Evolutionary conservation across 2,329 filamentous ascomycete genomes (phyloP), one percentile per base, ranked within the genome.

Genomic region (Microcyclospora pomicola): DNA sequence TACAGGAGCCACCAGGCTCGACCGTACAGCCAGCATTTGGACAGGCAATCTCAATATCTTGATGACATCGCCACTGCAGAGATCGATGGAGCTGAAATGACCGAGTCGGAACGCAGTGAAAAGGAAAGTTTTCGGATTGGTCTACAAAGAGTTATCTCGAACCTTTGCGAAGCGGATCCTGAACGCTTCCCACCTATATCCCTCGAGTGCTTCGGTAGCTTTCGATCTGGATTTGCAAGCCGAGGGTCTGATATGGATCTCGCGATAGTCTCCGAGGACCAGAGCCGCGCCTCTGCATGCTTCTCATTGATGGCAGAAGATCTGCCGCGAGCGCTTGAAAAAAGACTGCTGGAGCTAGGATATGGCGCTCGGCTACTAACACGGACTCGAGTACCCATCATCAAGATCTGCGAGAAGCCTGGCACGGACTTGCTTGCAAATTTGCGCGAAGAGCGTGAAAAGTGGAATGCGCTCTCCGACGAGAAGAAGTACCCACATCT

Each of bases 171-270:
- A 5, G 56, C 64, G 7, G 60, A 69, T 7, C 56, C 63, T 33
- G 50, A 57, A 5, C 76, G 81, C 40, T 53, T 56, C 2, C 68
- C 15, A 53, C 63, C 9, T 72, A 71, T 36, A 71, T 88, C n/a
- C 37, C 65, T 92, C 11, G 75, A 75, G 49, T 84, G 80, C 51
- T 92, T 91, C 53, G 86, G 85, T 5, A 92, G 85, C 55, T 67
- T 92, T 34, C 73, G 75, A 14, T 87, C 85, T 10, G 86, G 86
- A 0, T 93, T 93, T 60, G 87, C 83, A 3, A 85, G 82, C 9
- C 82, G 82, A 50, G 75, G 77, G n/a, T 88, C 86, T 1, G 86
- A 94, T 52, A 85, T 94, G 80, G 87, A 95, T 58, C 71, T 94
- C 24, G 82, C 80, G 7, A 71, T 93, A 27, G 65, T 91, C 5